Percentiles rank a stretch among this genome's conserved stretches.
These are phyloP conservation scores for Ophiostoma quercus DNA, from an alignment of 2,329 filamentous ascomycete species.

Conservation along the genomic window DNA sequence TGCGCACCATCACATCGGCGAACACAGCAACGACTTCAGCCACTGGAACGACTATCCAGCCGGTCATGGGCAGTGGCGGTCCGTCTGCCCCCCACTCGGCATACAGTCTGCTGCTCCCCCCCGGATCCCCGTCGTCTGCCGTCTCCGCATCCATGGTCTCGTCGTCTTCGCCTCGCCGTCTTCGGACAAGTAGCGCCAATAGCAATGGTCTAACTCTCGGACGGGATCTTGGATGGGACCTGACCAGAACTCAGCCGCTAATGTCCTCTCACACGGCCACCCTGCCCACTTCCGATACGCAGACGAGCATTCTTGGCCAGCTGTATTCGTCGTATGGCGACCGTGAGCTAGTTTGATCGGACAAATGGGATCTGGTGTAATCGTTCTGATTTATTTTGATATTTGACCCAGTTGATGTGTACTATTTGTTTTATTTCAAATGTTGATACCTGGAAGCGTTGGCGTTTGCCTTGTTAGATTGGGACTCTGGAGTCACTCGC, in stretches of 20 bases:
- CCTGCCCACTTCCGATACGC: constrained; percentile 27
- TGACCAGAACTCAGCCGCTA: neutral
- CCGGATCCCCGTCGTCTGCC: neutral
- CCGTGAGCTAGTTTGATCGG: neutral
- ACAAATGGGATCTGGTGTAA: neutral
- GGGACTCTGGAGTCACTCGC: neutral
- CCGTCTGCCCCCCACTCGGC: constrained; percentile 12
- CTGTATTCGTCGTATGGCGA: constrained; percentile 23
- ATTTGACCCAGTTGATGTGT: neutral
- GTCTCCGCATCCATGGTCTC: constrained; percentile 3
- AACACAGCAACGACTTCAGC: neutral
- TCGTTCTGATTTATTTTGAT: neutral
- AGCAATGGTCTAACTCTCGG: neutral
- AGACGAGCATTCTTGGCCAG: constrained; percentile 29
- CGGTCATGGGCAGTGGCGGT: neutral
- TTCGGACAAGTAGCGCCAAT: neutral
- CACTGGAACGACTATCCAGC: constrained; percentile 3
- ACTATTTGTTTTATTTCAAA: neutral
- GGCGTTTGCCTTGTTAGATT: neutral
- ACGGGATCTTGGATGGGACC: neutral
- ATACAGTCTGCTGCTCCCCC: constrained; percentile 18
- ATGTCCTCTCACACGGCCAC: neutral
- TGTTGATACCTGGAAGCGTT: neutral
- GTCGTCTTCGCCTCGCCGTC: constrained; percentile 4
- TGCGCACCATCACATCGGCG: neutral